phyloP scores from a whole-genome alignment of 305 asterid genomes.

The Fraxinus platypoda region DNA sequence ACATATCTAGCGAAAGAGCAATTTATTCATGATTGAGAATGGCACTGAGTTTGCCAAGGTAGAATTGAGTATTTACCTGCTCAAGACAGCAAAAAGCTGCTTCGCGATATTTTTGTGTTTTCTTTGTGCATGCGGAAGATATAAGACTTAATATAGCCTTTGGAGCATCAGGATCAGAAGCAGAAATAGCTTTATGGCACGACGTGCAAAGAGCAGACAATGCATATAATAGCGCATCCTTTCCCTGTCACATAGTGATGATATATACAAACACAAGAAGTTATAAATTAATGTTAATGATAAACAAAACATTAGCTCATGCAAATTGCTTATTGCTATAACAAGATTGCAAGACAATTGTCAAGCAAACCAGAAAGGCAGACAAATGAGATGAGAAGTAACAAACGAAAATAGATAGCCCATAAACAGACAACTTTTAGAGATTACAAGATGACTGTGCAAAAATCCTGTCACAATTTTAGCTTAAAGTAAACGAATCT shows the following conservation, averaged over 20 bases:
- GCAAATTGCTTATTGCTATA: conserved; percentile 8
- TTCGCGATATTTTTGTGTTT: conserved; percentile 75
- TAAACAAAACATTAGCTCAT: conserved; percentile 2
- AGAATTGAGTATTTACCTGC: conserved; percentile 50
- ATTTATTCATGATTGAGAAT: conserved; percentile 13
- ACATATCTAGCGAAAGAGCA: background rate
- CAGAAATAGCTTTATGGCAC: conserved; percentile 69
- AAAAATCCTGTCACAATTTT: background rate
- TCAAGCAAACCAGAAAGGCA: conserved; percentile 12
- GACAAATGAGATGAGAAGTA: conserved; percentile 15
- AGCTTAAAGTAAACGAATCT: background rate
- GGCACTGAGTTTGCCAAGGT: conserved; percentile 10
- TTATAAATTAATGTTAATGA: conserved; percentile 3
- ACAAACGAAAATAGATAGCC: background rate
- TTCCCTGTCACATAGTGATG: conserved; percentile 58
- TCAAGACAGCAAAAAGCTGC: conserved; percentile 94
- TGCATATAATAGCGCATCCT: conserved; percentile 77
- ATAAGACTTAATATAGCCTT: conserved; percentile 67
- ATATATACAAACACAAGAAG: conserved; percentile 10
- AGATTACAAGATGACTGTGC: conserved; percentile 9
- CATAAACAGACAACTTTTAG: conserved; percentile 7
- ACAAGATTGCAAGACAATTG: conserved; percentile 12
- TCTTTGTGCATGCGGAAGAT: conserved; percentile 76
- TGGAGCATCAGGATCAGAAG: conserved; percentile 65
- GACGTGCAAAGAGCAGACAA: conserved; percentile 79